These are phyloP conservation scores for Coffea eugenioides DNA, from an alignment of 257 asterid genomes.

Conservation along the genomic window DNA sequence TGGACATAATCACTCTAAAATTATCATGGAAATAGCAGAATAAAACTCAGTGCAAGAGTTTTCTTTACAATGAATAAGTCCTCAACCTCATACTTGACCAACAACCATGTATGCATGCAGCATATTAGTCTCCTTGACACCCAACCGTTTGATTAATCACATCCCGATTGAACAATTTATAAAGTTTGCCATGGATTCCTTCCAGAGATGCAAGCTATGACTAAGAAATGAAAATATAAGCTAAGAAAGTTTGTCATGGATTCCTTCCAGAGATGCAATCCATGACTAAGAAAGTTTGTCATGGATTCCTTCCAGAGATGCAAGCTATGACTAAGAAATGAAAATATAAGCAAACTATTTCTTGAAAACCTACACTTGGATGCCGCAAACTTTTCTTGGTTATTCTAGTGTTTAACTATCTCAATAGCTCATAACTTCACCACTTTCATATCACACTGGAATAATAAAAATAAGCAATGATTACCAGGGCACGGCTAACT, in stretches of 20 bases:
- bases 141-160: background rate
- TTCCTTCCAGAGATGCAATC: background rate
- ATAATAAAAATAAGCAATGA: constrained; percentile 10
- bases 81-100: background rate
- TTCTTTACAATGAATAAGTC: background rate
- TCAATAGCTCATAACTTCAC: background rate
- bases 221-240: too few species aligned
- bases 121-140: background rate
- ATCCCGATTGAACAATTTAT: background rate
- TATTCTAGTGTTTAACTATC: background rate
- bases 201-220: background rate
- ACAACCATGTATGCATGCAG: background rate
- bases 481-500: constrained; percentile 93
- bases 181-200: background rate
- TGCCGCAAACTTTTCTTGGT: background rate
- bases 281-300: background rate
- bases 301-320: background rate
- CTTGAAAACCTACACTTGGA: background rate
- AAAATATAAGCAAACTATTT: background rate
- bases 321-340: background rate
- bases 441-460: background rate
- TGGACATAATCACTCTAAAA: background rate
- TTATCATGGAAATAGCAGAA: background rate
- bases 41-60: constrained; percentile 7
- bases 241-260: background rate